Conservation (phyloP, 2,329 filamentous ascomycete genomes). For the Botrytis aclada region DNA sequence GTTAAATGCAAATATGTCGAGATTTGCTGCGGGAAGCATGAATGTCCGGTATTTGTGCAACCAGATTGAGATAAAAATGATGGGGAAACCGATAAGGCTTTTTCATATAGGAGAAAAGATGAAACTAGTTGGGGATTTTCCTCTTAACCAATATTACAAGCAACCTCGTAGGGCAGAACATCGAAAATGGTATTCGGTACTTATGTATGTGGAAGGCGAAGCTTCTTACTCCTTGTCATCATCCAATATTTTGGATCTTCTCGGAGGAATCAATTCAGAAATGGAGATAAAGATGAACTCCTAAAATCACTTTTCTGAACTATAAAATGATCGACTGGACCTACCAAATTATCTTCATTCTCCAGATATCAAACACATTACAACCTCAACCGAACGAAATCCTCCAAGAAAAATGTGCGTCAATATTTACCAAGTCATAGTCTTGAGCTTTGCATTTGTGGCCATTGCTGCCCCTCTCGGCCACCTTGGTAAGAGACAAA, state of each 20-base stretch:
- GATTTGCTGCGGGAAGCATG: not conserved
- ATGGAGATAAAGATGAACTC: not conserved
- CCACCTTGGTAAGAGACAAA: not conserved
- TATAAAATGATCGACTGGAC: constrained; percentile 3
- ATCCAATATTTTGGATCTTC: not conserved
- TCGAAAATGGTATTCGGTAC: not conserved
- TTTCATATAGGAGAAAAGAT: not conserved
- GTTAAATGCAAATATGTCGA: not conserved
- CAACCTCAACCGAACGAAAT: not conserved
- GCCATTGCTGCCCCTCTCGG: constrained; percentile 6
- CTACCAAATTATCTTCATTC: not conserved
- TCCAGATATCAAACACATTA: not conserved
- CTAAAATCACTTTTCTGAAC: not conserved
- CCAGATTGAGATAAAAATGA: not conserved
- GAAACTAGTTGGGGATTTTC: not conserved
- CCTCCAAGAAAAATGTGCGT: not conserved
- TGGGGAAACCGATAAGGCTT: constrained; percentile 12
- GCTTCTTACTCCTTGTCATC: not conserved
- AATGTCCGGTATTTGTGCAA: not conserved
- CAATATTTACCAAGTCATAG: not conserved
- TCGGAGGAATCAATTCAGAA: not conserved
- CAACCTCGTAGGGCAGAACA: not conserved
- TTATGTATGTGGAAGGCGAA: constrained; percentile 12
- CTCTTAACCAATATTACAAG: not conserved
- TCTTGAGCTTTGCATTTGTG: not conserved